Evolutionary conservation across 176 grass and related monocot species (phyloP), one percentile per base, ranked within the genome.

Genomic region (Bonia amplexicaulis): DNA sequence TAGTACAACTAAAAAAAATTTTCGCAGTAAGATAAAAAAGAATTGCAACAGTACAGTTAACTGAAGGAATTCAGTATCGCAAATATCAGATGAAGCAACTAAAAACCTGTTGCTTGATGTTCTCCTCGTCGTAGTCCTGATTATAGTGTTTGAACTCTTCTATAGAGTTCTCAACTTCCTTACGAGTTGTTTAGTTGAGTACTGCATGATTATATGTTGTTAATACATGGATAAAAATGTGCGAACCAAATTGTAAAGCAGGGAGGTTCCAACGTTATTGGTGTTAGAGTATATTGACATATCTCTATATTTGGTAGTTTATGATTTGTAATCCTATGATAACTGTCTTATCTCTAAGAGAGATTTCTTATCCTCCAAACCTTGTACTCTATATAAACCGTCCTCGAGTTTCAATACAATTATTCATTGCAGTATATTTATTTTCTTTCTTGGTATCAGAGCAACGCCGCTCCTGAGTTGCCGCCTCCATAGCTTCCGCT

Each of bases 61-160:
- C 11, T 74, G 61, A 74, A 87, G 46, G 48, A 61, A 72, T 47
- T 80, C 66, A 80, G 48, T 20, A 57, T 6, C 1, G 37, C 27
- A 82, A 90, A 86, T 64, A 51, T 67, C 5, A 79, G 71, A 45
- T 23, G 35, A 46, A 70, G 27, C 6, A 71, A 82, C 44, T 58
- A 78, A 63, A 67, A 69, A 98, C 96, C 91, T 99, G 96, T 65
- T 94, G 89, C 88, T 89, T 92, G 73, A 99, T 89, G 68, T 71
- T 77, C 44, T 93, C 86, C 73, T 99, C 93, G 42, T 99, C 86
- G 25, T 99, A 99, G 19, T 96, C 93, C 87, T 99, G 91, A 78
- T 93, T 94, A 73, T 99, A 91, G 61, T 79, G 74, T 84, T 94
- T 96, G 81, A 99, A 99, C 86, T 99, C 93, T 51, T 79, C 58